Conservation (phyloP, 1,284 basidiomycete species). For the Naganishia cerealis region DNA sequence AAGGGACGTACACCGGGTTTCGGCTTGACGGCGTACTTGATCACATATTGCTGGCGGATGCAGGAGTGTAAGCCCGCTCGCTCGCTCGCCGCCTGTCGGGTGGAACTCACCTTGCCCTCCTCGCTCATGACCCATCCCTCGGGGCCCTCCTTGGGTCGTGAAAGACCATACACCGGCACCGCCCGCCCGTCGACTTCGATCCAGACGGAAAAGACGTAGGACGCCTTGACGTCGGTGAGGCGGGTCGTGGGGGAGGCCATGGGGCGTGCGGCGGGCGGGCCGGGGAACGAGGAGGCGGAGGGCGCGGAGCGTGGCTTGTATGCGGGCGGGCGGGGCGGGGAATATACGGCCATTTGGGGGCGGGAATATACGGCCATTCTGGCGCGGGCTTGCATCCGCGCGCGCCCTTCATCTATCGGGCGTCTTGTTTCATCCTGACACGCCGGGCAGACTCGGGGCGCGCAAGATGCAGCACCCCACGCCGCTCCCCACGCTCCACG, state of each 20-base stretch:
- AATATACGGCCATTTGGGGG: too few relatives aligned
- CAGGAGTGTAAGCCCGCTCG: background rate
- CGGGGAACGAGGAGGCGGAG: too few relatives aligned
- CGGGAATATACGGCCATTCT: too few relatives aligned
- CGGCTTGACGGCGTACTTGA: conserved; percentile 2
- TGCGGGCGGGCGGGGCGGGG: too few relatives aligned
- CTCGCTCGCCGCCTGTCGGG: too few relatives aligned
- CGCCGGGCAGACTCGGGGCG: too few relatives aligned
- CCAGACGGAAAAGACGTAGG: conserved; percentile 2
- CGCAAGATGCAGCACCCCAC: conserved; percentile 51
- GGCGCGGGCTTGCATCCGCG: too few relatives aligned
- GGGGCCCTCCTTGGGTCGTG: background rate
- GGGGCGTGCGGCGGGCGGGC: too few relatives aligned
- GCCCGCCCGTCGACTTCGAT: conserved; percentile 1
- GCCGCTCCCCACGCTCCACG: conserved; percentile 50
- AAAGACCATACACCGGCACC: background rate
- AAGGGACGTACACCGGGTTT: background rate
- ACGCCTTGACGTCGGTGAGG: background rate
- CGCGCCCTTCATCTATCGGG: too few relatives aligned
- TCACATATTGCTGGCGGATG: background rate
- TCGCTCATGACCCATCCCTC: conserved; percentile 6
- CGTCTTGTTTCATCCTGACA: too few relatives aligned
- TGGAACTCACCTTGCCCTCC: conserved; percentile 11
- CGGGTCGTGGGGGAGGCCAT: background rate
- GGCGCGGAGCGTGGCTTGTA: too few relatives aligned